A percentile compares a stretch with the other conserved stretches of the same genome.
Evolutionary conservation across 306 rosid species (phyloP).

Genomic region (Luffa acutangula): DNA sequence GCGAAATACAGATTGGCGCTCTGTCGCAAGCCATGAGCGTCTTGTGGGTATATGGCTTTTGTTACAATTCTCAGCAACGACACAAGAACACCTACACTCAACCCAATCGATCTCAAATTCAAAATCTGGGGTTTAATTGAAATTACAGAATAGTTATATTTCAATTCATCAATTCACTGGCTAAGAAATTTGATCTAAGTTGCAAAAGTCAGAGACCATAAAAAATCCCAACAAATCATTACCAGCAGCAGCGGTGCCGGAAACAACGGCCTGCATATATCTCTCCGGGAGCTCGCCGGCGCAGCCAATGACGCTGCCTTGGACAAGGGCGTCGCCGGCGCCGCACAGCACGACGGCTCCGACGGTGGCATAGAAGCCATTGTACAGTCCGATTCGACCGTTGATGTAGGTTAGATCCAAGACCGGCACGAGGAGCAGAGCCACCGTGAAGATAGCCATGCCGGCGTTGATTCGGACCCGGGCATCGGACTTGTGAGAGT

Average conservation of each 20-base stretch:
- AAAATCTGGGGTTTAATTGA: neutral
- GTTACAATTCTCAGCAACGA: neutral
- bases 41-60: neutral
- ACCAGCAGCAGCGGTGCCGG: conserved; percentile 60
- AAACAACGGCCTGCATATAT: conserved; percentile 72
- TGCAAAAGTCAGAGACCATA: too few species aligned
- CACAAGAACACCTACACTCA: neutral
- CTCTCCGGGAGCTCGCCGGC: conserved; percentile 76
- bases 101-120: neutral
- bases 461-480: conserved; percentile 53
- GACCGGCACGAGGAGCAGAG: conserved; percentile 43
- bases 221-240: too few species aligned
- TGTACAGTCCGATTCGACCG: conserved; percentile 63
- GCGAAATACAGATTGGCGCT: neutral
- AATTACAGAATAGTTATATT: too few species aligned
- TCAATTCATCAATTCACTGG: too few species aligned
- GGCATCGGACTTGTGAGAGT: conserved; percentile 38
- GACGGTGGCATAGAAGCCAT: conserved; percentile 51
- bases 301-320: conserved; percentile 59
- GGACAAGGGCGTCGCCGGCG: conserved; percentile 58
- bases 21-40: conserved; percentile 36
- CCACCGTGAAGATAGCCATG: conserved; percentile 36
- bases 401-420: conserved; percentile 38
- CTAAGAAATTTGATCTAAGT: too few species aligned
- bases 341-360: conserved; percentile 37